Evolutionary conservation across 495 filamentous ascomycete genomes (phyloP).

Genomic region (Penicillium goetzii): DNA sequence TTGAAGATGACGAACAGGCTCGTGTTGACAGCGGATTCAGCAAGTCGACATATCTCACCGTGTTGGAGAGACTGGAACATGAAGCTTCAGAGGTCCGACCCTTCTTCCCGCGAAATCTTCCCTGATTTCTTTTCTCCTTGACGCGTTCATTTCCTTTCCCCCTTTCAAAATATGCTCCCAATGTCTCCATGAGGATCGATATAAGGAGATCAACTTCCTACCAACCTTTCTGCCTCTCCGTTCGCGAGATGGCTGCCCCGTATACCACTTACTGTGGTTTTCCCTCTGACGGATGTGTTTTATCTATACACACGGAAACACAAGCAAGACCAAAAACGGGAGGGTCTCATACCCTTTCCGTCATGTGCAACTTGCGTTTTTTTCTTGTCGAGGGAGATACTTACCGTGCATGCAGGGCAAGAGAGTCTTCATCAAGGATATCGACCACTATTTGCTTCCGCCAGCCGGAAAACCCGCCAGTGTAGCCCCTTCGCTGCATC

Average conservation of each 20-base stretch:
- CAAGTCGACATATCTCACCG: conserved; percentile 72
- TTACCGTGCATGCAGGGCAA: conserved; percentile 58
- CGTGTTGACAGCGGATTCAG: conserved; percentile 75
- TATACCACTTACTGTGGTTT: neutral
- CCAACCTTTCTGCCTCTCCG: neutral
- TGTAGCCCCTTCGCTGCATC: conserved; percentile 74
- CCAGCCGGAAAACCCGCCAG: conserved; percentile 66
- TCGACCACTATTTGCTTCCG: conserved; percentile 85
- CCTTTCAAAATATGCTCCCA: conserved; percentile 1
- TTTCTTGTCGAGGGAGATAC: conserved; percentile 28
- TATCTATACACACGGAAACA: neutral
- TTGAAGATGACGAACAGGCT: conserved; percentile 69
- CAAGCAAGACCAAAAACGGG: neutral
- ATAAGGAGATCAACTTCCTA: conserved; percentile 11
- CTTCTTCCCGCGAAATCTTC: conserved; percentile 29
- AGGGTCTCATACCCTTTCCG: neutral
- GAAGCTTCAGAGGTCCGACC: conserved; percentile 68
- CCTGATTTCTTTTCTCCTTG: conserved; percentile 28
- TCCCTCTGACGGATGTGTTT: neutral
- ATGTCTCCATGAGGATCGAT: conserved; percentile 22
- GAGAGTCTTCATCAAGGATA: conserved; percentile 97
- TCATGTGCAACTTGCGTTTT: conserved; percentile 5
- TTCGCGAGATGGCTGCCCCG: neutral
- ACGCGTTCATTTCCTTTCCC: conserved; percentile 14
- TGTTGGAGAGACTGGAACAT: conserved; percentile 70